Base-by-base conservation (phyloP, 2,329 filamentous ascomycete species). In the Phaeosphaeriaceae sp. region DNA sequence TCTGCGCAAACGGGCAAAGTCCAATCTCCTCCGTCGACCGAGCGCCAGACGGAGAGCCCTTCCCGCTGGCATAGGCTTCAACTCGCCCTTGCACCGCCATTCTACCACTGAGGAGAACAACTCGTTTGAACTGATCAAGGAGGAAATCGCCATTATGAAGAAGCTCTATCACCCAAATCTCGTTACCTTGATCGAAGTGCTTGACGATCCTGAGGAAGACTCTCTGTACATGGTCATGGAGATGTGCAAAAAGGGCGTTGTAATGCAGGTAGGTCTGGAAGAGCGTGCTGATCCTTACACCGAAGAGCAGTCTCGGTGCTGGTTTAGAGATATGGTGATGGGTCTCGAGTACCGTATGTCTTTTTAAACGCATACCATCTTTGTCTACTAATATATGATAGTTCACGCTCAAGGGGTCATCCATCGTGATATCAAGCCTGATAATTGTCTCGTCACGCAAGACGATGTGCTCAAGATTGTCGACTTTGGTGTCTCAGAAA, bases 101-200 rank as follows among this genome's bases (percentile, higher is more conserved):
- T 81, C 83, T 8, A 78, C 79, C 6, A 76, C 75, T 6, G 80
- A 83, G 35, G 79, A 82, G 35, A 87, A 89, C 68, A 87, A 87
- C 60, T 85, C 93, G 0, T 79, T 97, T 11, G 89, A 89, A 66
- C 79, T 97, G 51, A 97, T 99, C 72, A 89, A 92, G 53, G 90
- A 96, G 72, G 94, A 99, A 74, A 94, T 97, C 64, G 94, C 94
- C 50, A 95, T 97, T 69, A 97, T 99, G 92, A 99, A 97, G 80
- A 97, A 97, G 76, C 82, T 97, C 38, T 87, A 97, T 67, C 94
- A 99, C 68, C 88, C 87, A 21, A 99, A 97, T 67, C 79, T 99
- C n/a, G 93, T 97, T 12, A 87, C 89, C 37, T 78, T 99, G 42
- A 90, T 96, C 58, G 94, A 99, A 74, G 94, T 99, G 3, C 79